Evolutionary conservation across 805 yeast genomes (phyloP), one percentile per base, ranked within the genome.

Genomic region (Pichia occidentalis): DNA sequence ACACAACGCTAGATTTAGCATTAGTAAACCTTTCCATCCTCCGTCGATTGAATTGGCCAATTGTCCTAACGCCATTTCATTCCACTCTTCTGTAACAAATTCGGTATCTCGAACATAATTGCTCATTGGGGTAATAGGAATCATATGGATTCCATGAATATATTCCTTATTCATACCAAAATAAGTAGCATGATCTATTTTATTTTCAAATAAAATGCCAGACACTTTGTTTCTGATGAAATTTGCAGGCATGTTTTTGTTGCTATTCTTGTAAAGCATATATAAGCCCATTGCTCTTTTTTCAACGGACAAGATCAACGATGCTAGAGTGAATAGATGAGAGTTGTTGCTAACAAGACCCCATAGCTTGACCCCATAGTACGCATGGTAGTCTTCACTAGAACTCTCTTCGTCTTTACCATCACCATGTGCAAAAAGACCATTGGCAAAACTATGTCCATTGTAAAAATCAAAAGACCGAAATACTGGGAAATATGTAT

Each of bases 371-470:
- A 80, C 71, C 5, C 75, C 86, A 54, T 78, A 81, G 25, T 75
- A 73, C 48, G 76, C 77, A 50, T 78, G 76, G 53, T 75, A 75
- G 52, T 82, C 90, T 53, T 83, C 90, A 29, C 83, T 73, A 13
- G 80, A 60, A 9, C 82, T 73, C 53, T 80, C 87, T 54, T 80
- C 80, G 52, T 80, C 81, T 47, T 77, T 75, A 27, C 88, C 87
- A 53, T 79, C 85, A 2, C 72, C 75, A 30, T 74, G 65, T 10
- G 67, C 71, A 50, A 70, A 73, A 17, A 82, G 52, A 3, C 90
- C 90, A 45, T 73, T 71, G 7, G 88, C 87, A 78, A 84, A 79
- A 21, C 83, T 73, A 52, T 82, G 90, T 7, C 90, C 88, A 45
- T 66, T 61, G 58, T 58, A 82, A 75, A 83, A 82, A 55, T 81